Conservation (phyloP, 163 green algal species). For the Coccomyxa subellipsoidea region DNA sequence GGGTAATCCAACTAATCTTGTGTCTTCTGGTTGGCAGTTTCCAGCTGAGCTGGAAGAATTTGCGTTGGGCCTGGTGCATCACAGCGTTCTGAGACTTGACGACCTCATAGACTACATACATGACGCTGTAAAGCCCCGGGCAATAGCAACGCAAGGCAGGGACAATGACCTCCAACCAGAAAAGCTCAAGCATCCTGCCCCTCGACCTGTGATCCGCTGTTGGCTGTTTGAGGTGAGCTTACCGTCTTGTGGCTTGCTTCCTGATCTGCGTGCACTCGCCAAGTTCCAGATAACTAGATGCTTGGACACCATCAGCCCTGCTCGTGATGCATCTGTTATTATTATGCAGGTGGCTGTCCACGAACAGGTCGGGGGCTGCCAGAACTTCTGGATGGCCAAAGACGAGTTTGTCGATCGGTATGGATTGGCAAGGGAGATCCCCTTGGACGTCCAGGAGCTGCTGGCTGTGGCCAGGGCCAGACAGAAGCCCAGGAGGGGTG, state of each 20-base stretch:
- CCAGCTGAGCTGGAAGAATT: conserved; percentile 39
- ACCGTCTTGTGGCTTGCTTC: not conserved
- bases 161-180: not conserved
- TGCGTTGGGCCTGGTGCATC: conserved; percentile 43
- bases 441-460: conserved; percentile 13
- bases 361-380: conserved; percentile 14
- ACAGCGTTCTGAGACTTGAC: conserved; percentile 36
- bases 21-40: conserved; percentile 36
- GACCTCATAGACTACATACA: conserved; percentile 40
- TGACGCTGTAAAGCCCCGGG: conserved; percentile 13
- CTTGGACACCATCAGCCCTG: not conserved
- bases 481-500: conserved; percentile 12
- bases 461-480: conserved; percentile 20
- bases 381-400: conserved; percentile 33
- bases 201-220: conserved; percentile 17
- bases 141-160: not conserved
- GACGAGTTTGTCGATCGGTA: conserved; percentile 34
- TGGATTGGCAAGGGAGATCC: conserved; percentile 28
- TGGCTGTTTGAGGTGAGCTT: conserved; percentile 13
- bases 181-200: conserved; percentile 16
- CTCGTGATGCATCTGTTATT: not conserved
- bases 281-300: not conserved
- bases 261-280: not conserved
- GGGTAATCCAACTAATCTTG: not conserved
- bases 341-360: conserved; percentile 38